Evolutionary conservation across 805 yeast species (phyloP), one percentile per base, ranked within the genome.

Genomic region (Hanseniaspora nectarophila): DNA sequence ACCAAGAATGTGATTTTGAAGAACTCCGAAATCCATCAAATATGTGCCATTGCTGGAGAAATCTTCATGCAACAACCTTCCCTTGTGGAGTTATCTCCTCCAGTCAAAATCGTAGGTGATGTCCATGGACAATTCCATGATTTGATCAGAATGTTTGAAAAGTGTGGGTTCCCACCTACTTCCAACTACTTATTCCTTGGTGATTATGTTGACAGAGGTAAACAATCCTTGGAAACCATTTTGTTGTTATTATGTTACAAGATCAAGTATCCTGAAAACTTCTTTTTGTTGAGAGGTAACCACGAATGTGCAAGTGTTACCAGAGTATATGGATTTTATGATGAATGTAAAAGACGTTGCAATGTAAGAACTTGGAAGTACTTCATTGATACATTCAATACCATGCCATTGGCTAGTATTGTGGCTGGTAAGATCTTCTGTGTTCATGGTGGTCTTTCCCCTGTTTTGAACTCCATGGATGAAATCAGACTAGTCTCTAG

Each of bases 301-400:
- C 98, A 92, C 69, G 98, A 92, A 70, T 86, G 95, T 65, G 97
- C 98, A 20, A 86, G 86, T 63, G 94, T 92, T 53, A 90, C 97
- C 2, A 78, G 95, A 58, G 95, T 92, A 55, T 92, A 92, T 67
- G 98, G 98, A 5, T 92, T 92, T 61, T 92, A 87, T 66, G 98
- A 92, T 68, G 98, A 92, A 68, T 92, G 98, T 73, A 92, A 92
- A 66, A 76, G 98, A 60, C 71, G 98, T 53, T 79, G 94, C 61
- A 83, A 82, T 61, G 77, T 89, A 58, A 90, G 89, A 66, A 81
- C 88, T 6, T 92, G 98, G 98, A 88, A 89, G 64, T 70, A 78
- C 53, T 92, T 92, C 61, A 79, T 92, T 56, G 98, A 92, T 70
- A 89, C 95, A 0, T 92, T 92, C 72, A 92, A 92, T 67, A 84